Evolutionary conservation across 371 early-diverging fungal genomes (phyloP).

Genomic region (Actinomortierella ambigua): DNA sequence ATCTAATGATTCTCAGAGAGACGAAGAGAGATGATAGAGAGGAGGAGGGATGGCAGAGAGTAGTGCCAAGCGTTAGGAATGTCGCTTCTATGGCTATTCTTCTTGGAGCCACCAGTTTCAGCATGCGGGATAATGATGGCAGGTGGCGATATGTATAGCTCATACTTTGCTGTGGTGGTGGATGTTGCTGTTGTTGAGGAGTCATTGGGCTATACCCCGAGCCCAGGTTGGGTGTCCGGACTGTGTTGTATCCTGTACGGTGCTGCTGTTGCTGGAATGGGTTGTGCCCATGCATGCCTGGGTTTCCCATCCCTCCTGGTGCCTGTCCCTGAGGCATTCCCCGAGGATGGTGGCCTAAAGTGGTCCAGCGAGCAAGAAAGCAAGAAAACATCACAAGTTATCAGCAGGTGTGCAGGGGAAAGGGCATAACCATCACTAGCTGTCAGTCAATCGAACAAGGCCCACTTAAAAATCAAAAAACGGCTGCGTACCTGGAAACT

Average conservation of each 20-base stretch:
- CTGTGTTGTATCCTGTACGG: too few relatives aligned
- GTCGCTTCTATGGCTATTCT: conserved; percentile 6
- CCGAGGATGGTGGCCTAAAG: too few relatives aligned
- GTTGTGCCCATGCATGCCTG: too few relatives aligned
- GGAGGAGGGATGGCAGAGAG: conserved; percentile 32
- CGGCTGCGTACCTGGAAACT: not conserved
- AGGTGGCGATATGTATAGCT: not conserved
- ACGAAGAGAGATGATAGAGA: conserved; percentile 32
- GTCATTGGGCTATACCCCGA: too few relatives aligned
- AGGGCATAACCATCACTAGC: not conserved
- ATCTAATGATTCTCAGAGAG: conserved; percentile 16
- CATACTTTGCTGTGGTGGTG: too few relatives aligned
- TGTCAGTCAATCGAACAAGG: not conserved
- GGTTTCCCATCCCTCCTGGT: too few relatives aligned
- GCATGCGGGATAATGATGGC: not conserved
- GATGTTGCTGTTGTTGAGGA: too few relatives aligned
- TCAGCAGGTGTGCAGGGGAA: not conserved
- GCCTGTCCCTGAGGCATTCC: too few relatives aligned
- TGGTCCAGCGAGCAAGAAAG: not conserved
- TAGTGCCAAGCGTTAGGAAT: conserved; percentile 11
- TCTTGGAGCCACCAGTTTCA: conserved; percentile 4
- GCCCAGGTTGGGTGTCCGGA: too few relatives aligned
- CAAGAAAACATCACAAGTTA: not conserved
- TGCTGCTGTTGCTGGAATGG: too few relatives aligned
- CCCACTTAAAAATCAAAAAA: not conserved